Evolutionary conservation across 441 rosid genomes (phyloP), one percentile per base, ranked within the genome.

Genomic region (Adansonia gregorii): DNA sequence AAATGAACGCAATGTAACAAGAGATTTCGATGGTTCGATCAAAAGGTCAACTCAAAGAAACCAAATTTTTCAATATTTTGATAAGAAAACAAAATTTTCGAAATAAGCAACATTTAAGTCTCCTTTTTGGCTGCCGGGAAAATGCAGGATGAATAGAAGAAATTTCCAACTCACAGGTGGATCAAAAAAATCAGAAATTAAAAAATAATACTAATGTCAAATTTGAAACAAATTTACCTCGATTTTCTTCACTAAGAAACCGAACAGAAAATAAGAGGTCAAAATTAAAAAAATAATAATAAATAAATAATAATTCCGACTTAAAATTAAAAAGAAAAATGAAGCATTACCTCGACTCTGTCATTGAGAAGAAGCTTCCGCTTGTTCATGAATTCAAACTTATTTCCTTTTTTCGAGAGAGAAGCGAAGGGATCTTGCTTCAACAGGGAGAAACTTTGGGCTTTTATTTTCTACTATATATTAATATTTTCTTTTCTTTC

Each of bases 361-460:
- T 76, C 74, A 4, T 68, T 69, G 22, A 76, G 74, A 55, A 76
- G 74, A 56, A 76, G 74, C 79, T 76, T 76, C 73, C 68, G 64
- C 55, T 27, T 67, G 46, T 76, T 76, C 79, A 76, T 76, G 46
- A 20, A 67, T 72, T 72, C 75, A 35, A 72, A 35, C 4, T 7
- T 54, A 27, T 9, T 27, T 22, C 10, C 14, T 12, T 12, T 11
- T 31, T 14, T 27, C 8, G 15, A n/a, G 46, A 51, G 15, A 5
- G n/a, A 7, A 35, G 24, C 8, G 39, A 52, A n/a, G 35, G 35
- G 64, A 59, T 48, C 31, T 24, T 17, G 22, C 12, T 54, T 54
- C n/a, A 35, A 54, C 49, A 1, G 64, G n/a, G 10, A n/a, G 39
- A 20, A 54, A 17, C 0, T 72, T n/a, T 54, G 49, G 17, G 20